Evolutionary conservation across 1,139 yeast genomes (phyloP), one percentile per base, ranked within the genome.

Genomic region (Blastobotrys capitulatus): DNA sequence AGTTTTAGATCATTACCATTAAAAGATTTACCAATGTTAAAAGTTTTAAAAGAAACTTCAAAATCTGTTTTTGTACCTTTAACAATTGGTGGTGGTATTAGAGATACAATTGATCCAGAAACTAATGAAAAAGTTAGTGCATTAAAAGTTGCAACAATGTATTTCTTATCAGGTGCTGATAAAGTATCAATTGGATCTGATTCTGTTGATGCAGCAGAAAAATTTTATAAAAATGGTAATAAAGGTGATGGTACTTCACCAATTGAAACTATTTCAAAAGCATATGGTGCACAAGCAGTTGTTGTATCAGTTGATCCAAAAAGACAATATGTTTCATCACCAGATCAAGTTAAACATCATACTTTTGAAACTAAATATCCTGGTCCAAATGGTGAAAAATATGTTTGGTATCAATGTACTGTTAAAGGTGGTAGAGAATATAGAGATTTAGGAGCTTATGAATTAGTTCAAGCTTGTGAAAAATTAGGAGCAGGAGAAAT

Each of bases 151-250:
- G 98, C 98, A 0, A 80, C 87, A 44, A 73, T 88, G 58, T 92
- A 92, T 65, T 92, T 92, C 74, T 77, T 89, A 53, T 86, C 97
- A 0, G 98, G 98, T 50, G 98, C 98, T 12, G 98, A 92, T 68
- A 92, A 92, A 65, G 95, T 92, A 5, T 86, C 96, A 48, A 92
- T 92, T 63, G 98, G 98, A 12, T 82, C 95, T n/a, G 98, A 92
- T 71, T 95, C 98, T 0, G 98, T 92, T 0, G 67, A 70, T 43
- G 95, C 95, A 38, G 97, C 97, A 5, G 96, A 89, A 63, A 74
- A 77, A 40, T 92, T 74, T 66, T 86, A 85, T 66, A 77, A 75
- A 1, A 74, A 74, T 45, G 82, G 82, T 42, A 68, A 71, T 34
- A 66, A 64, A 42, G 81, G 84, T 40, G 77, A 78, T 38, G 97